Base-by-base conservation (phyloP, 1,284 basidiomycete genomes). In the Cryptococcus wingfieldii region DNA sequence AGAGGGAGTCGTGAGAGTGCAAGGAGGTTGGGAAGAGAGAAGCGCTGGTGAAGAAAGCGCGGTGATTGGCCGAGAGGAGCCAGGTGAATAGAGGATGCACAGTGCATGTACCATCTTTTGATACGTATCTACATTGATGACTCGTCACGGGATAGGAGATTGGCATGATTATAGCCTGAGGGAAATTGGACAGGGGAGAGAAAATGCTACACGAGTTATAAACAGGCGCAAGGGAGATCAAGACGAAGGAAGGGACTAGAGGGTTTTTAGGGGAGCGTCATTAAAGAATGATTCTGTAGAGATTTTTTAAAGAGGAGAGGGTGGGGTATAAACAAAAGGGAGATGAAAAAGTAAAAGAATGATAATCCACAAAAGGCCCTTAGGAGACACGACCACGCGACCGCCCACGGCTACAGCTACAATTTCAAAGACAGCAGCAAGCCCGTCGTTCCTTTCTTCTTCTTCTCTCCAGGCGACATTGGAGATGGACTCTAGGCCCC, bases 21-120 rank as follows among this genome's bases (percentile, higher is more conserved):
- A 63, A 38, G 71, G 67, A 1, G 71, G 72, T 1, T 73, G 72
- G 72, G 71, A 73, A 55, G 74, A 74, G 55, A 58, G 68, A 47
- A 66, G 45, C 14, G 69, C 67, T 18, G 74, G 70, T 0, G 70
- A 72, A 48, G 66, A 69, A 45, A 72, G 70, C 51, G 74, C 68
- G 4, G 74, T 76, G 5, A 59, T 76, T 57, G 74, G 72, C 2
- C 61, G 58, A 37, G 70, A 76, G 44, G 70, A 74, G 55, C 67
- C 66, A 3, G 72, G 70, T 1, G 68, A 71, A 43, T 70, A 13
- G 38, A 14, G 13, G 38, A 41, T 3, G 38, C 38, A 4, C 38
- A 41, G 3, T n/a, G 13, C 13, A 13, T 41, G 13, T 18, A 18
- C 13, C 23, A 23, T 23, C 23, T 23, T 34, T 2, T 25, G 25